phyloP scores from a whole-genome alignment of 495 filamentous ascomycete species.

The Xylaria curta region DNA sequence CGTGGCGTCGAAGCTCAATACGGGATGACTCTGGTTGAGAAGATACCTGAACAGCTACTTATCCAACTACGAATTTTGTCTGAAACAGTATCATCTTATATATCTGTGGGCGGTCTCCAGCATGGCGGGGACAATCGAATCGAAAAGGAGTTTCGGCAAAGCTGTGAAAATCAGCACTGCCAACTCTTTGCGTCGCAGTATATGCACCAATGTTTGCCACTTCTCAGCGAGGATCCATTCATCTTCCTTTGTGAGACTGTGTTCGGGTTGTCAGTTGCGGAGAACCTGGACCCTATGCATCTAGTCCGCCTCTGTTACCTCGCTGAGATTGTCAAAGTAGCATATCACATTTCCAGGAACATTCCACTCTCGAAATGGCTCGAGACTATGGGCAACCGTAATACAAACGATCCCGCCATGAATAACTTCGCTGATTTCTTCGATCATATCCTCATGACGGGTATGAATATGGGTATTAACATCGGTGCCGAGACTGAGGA shows the following conservation, averaged over 20 bases:
- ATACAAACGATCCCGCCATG: conserved; percentile 43
- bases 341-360: conserved; percentile 57
- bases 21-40: conserved; percentile 79
- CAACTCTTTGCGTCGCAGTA: conserved; percentile 72
- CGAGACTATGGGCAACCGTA: conserved; percentile 43
- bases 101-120: conserved; percentile 74
- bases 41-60: conserved; percentile 78
- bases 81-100: conserved; percentile 86
- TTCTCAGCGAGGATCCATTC: conserved; percentile 81
- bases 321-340: conserved; percentile 86
- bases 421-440: conserved; percentile 55
- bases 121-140: conserved; percentile 64
- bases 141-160: conserved; percentile 69
- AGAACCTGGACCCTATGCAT: conserved; percentile 76
- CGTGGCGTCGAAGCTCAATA: conserved; percentile 81
- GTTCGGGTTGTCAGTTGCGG: conserved; percentile 56
- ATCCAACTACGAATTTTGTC: conserved; percentile 90
- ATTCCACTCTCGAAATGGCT: conserved; percentile 47
- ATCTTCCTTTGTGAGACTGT: conserved; percentile 84
- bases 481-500: conserved; percentile 24
- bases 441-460: conserved; percentile 41
- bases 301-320: conserved; percentile 88
- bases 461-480: conserved; percentile 42
- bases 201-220: conserved; percentile 55
- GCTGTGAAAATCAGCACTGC: conserved; percentile 74